Evolutionary conservation across 768 basidiomycete species (phyloP), one percentile per base, ranked within the genome.

Genomic region (Chalciporus sphaerocephalus): DNA sequence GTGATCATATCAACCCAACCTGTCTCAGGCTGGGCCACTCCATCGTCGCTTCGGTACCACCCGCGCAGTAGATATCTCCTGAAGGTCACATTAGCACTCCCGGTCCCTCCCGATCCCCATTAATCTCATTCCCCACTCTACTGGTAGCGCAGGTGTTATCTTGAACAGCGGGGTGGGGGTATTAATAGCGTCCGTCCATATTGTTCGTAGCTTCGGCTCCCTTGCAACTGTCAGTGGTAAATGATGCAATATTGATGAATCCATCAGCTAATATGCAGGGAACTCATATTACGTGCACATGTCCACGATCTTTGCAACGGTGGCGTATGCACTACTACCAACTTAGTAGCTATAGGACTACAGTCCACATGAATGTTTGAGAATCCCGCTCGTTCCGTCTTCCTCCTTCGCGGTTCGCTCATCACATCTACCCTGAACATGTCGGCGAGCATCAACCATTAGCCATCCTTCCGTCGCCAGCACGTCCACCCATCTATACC

Each of bases 401-500:
- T 33, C 39, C 38, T 37, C 17, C 32, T 3, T 48, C 28, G 32
- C 28, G 28, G 38, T 46, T 55, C 46, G 39, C 36, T 53, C 48
- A 33, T 51, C 49, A 52, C 51, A 44, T 22, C 20, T 20, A 50
- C 56, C 48, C 48, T 54, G 52, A 44, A 40, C 33, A 50, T 47
- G 52, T 45, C 49, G 40, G 37, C 22, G 18, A 44, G 24, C 38
- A 21, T 48, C 18, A 43, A 27, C 37, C 34, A 46, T 44, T 38
- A 46, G 21, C 38, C 42, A 53, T 27, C 17, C 30, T 37, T 47
- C 44, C 42, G 38, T 52, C 40, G 44, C 43, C 34, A 38, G 38
- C 50, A 54, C 51, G 46, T 47, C 17, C 33, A 50, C 44, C 46
- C 46, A 46, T 50, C 38, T 40, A 17, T 36, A 40, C 46, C 56